Conservation (phyloP, 2,329 filamentous ascomycete genomes). For the Apiospora malaysiana region DNA sequence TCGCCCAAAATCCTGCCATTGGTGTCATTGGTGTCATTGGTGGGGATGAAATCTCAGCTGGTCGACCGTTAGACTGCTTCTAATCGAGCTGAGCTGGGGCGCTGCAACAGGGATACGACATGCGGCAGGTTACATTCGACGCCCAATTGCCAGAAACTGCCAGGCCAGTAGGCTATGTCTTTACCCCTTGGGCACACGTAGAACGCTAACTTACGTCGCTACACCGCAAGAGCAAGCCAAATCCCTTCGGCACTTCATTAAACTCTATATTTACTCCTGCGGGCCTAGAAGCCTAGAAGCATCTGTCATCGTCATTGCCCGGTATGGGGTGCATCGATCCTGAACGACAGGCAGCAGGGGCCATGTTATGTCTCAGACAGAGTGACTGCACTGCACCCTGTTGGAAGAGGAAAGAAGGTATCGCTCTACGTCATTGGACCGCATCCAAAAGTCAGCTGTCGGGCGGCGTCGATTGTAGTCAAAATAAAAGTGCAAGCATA, state of each 20-base stretch:
- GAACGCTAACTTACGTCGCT: no score
- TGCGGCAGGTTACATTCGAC: background rate
- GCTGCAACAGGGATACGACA: background rate
- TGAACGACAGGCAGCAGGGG: background rate
- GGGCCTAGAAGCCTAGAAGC: no score
- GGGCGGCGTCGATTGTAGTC: background rate
- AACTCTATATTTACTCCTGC: background rate
- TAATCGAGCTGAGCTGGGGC: background rate
- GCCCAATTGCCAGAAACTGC: background rate
- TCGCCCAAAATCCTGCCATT: no score
- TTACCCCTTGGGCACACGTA: no score
- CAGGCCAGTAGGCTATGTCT: no score
- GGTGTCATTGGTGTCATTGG: no score
- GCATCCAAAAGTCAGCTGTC: no score
- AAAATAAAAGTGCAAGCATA: background rate
- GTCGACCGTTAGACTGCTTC: background rate
- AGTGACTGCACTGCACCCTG: background rate
- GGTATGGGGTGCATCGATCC: background rate
- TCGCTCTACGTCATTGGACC: background rate
- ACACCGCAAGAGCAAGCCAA: no score
- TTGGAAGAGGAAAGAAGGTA: background rate
- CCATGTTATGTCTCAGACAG: background rate
- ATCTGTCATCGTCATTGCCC: background rate
- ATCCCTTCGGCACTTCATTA: background rate
- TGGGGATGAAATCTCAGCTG: background rate